Evolutionary conservation across 352 stramenopile species (phyloP).

Genomic region (Globisporangium megalacanthum): DNA sequence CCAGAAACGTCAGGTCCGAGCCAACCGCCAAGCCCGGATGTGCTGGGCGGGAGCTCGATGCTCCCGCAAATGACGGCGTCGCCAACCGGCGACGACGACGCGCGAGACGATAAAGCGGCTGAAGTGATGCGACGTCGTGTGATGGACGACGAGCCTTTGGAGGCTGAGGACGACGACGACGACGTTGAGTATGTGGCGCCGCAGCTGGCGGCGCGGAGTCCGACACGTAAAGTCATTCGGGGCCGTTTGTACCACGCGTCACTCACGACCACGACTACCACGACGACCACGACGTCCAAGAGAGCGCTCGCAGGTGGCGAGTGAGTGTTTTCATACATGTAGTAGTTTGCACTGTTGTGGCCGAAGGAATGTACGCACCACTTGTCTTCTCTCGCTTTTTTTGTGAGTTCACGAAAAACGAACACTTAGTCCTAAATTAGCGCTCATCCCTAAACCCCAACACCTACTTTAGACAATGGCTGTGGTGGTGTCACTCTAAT

Average conservation of each 20-base stretch:
- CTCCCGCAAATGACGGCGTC: neutral
- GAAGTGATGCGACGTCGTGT: neutral
- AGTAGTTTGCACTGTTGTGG: too few relatives aligned
- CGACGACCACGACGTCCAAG: neutral
- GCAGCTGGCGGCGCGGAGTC: neutral
- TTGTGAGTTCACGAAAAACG: too few relatives aligned
- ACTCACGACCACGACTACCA: neutral
- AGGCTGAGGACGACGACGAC: neutral
- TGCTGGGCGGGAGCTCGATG: neutral
- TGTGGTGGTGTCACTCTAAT: neutral
- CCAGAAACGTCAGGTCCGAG: constrained; percentile 9
- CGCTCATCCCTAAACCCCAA: too few relatives aligned
- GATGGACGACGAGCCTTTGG: neutral
- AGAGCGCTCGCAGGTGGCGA: neutral
- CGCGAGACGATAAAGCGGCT: neutral
- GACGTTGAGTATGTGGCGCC: neutral
- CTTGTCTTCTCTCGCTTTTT: too few relatives aligned
- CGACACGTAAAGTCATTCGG: neutral
- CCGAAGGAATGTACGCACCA: too few relatives aligned
- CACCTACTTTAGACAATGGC: too few relatives aligned
- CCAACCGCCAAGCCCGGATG: neutral
- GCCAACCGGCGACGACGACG: neutral
- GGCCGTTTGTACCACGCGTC: neutral
- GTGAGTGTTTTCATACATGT: neutral
- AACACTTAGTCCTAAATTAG: too few relatives aligned